These are phyloP conservation scores for Suhomyces ambrosiae DNA, from an alignment of 1,139 yeast genomes.

Conservation along the genomic window DNA sequence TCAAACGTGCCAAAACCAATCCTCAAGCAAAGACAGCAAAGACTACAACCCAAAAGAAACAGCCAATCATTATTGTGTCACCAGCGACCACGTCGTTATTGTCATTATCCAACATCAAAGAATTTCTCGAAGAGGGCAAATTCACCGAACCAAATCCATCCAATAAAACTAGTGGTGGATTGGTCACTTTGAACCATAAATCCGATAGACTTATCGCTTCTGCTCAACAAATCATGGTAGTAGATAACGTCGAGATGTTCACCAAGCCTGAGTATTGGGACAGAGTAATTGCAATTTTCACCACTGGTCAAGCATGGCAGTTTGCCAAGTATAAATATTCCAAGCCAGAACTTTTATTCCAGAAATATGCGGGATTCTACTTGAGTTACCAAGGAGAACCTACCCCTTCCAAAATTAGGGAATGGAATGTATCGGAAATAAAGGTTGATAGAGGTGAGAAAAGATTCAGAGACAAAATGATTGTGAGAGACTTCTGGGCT, in stretches of 20 bases:
- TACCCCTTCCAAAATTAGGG: constrained; percentile 70
- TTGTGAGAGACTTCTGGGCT: constrained; percentile 83
- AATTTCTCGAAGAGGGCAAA: constrained; percentile 75
- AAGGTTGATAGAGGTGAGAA: constrained; percentile 74
- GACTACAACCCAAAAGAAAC: constrained; percentile 45
- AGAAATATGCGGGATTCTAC: constrained; percentile 80
- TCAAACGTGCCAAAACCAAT: constrained; percentile 43
- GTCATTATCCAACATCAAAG: constrained; percentile 78
- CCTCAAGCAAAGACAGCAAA: constrained; percentile 11
- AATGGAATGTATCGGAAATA: constrained; percentile 86
- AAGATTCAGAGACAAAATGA: constrained; percentile 87
- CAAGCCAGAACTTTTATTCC: constrained; percentile 79
- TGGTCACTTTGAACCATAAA: constrained; percentile 57
- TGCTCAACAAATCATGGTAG: constrained; percentile 70
- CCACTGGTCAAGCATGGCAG: constrained; percentile 98
- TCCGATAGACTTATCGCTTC: constrained; percentile 57
- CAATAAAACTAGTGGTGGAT: constrained; percentile 40
- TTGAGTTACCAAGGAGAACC: constrained; percentile 78
- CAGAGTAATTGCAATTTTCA: constrained; percentile 90
- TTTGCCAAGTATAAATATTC: constrained; percentile 83
- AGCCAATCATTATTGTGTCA: constrained; percentile 89
- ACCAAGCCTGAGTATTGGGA: constrained; percentile 97
- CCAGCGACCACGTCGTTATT: constrained; percentile 93
- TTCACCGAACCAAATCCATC: constrained; percentile 61
- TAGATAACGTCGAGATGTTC: constrained; percentile 85